Conservation (phyloP, 768 basidiomycete genomes). For the Lactifluus rugatus region DNA sequence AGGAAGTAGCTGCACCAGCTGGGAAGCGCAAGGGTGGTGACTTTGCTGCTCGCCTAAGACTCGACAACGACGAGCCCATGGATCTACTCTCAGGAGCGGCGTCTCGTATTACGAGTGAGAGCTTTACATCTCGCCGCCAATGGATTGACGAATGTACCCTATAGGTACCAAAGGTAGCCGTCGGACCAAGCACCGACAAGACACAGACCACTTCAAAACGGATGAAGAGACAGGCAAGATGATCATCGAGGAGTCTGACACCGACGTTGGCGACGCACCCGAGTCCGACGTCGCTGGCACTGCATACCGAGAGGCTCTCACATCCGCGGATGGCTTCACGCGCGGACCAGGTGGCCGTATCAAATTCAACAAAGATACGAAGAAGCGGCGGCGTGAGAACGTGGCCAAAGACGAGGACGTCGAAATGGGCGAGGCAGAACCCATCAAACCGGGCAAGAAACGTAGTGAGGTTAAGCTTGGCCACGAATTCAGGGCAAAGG, state of each 20-base stretch:
- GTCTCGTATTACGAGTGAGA: conserved; percentile 60
- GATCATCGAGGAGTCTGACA: conserved; percentile 55
- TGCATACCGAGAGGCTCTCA: conserved; percentile 77
- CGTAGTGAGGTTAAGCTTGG: conserved; percentile 56
- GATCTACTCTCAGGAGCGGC: conserved; percentile 81
- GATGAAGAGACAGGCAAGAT: conserved; percentile 78
- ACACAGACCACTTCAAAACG: conserved; percentile 77
- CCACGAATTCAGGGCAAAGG: conserved; percentile 94
- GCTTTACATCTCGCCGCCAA: background rate
- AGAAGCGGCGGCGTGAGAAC: conserved; percentile 74
- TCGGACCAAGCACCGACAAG: conserved; percentile 74
- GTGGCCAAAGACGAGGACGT: conserved; percentile 50
- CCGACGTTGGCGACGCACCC: conserved; percentile 34
- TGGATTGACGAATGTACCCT: conserved; percentile 1
- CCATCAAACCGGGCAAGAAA: conserved; percentile 33
- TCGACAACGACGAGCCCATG: conserved; percentile 91
- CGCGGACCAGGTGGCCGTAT: conserved; percentile 75
- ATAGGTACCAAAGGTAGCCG: conserved; percentile 39
- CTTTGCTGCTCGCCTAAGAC: conserved; percentile 55
- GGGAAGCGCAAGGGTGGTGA: conserved; percentile 31
- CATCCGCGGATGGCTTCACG: conserved; percentile 83
- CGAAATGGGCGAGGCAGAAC: conserved; percentile 68
- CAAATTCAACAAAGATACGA: conserved; percentile 96
- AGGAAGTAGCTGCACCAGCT: conserved; percentile 28
- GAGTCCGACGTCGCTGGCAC: conserved; percentile 52